Conservation (phyloP, 2,329 filamentous ascomycete species). For the Aspergillus brunneoviolaceus region DNA sequence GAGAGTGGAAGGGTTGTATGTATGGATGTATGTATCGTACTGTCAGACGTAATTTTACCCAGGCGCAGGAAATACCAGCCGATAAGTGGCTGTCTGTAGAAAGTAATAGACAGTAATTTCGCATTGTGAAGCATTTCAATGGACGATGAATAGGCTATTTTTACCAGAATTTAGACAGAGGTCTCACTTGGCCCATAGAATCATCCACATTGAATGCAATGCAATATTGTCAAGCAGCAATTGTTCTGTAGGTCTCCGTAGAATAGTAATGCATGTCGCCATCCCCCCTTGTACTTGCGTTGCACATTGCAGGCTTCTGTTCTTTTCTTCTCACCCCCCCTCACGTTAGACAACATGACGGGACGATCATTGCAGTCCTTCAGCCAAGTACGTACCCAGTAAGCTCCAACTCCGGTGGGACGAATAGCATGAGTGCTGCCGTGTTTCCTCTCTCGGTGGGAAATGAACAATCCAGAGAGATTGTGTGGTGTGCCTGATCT, state of each 20-base stretch:
- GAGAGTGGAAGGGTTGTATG: slow-evolving; percentile 1
- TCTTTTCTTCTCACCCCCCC: background rate
- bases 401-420: background rate
- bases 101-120: too few relatives aligned
- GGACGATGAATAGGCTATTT: background rate
- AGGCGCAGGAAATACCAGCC: background rate
- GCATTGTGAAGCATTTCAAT: too few relatives aligned
- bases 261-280: background rate
- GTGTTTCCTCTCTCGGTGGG: background rate
- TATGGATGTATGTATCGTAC: background rate
- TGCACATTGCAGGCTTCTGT: background rate
- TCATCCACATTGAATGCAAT: too few relatives aligned
- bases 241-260: too few relatives aligned
- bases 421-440: background rate
- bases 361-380: too few relatives aligned
- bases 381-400: too few relatives aligned
- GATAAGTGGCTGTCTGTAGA: too few relatives aligned
- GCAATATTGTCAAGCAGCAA: too few relatives aligned
- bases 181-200: background rate
- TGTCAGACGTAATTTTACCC: background rate
- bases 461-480: background rate
- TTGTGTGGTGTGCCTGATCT: slow-evolving; percentile 7
- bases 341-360: background rate
- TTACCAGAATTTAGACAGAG: background rate
- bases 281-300: background rate